Evolutionary conservation across 192 early-diverging fungal genomes (phyloP).

Genomic region (Podila clonocystis): DNA sequence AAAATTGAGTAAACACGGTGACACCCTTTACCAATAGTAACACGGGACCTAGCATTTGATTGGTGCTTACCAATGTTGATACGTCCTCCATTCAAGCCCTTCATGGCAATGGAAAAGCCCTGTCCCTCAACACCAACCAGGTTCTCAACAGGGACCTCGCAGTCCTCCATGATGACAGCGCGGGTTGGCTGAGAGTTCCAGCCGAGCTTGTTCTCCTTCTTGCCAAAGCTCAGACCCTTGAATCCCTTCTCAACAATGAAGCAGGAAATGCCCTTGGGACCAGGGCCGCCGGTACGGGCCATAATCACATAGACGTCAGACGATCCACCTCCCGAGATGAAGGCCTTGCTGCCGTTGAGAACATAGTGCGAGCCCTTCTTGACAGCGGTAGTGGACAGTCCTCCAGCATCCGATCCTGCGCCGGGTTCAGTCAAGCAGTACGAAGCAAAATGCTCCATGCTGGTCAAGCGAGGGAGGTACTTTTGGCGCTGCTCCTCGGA

Average conservation of each 20-base stretch:
- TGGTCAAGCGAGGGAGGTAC: constrained; percentile 82
- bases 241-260: constrained; percentile 66
- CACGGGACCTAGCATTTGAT: background rate
- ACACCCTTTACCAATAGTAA: background rate
- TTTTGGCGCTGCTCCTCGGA: constrained; percentile 58
- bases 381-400: constrained; percentile 76
- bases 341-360: constrained; percentile 88
- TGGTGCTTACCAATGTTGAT: constrained; percentile 61
- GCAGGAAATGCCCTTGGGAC: constrained; percentile 65
- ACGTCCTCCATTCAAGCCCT: constrained; percentile 67
- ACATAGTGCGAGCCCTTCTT: constrained; percentile 90
- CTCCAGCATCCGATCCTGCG: constrained; percentile 80
- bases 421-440: constrained; percentile 94
- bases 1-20: background rate
- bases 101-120: constrained; percentile 72
- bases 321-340: constrained; percentile 76
- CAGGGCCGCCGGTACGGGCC: constrained; percentile 64
- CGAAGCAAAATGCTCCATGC: constrained; percentile 82
- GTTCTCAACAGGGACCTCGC: constrained; percentile 59
- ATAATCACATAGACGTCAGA: constrained; percentile 69
- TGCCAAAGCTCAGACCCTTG: constrained; percentile 67
- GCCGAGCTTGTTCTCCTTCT: constrained; percentile 69
- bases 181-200: constrained; percentile 70
- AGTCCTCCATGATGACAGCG: constrained; percentile 69
- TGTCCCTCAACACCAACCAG: constrained; percentile 65